Percentiles rank a stretch among this genome's conserved stretches.
These are phyloP conservation scores for Periconia macrospinosa DNA, from an alignment of 2,329 filamentous ascomycete genomes.

Conservation along the genomic window DNA sequence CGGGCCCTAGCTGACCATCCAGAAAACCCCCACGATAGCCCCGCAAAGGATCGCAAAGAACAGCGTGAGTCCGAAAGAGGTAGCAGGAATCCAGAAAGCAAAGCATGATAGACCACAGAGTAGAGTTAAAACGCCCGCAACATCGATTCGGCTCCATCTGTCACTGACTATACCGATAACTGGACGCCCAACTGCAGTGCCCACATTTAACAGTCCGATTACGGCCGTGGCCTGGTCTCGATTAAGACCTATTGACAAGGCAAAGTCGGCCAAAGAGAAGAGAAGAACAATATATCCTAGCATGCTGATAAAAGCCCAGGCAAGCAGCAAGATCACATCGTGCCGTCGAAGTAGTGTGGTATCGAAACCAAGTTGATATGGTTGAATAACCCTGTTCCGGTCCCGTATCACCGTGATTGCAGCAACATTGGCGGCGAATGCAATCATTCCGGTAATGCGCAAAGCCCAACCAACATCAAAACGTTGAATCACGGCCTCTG, in stretches of 20 bases:
- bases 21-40: conserved; percentile 52
- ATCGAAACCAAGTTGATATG: conserved; percentile 40
- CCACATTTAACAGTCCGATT: conserved; percentile 51
- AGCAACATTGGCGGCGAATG: conserved; percentile 27
- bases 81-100: conserved; percentile 53
- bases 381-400: conserved; percentile 36
- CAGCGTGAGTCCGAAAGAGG: conserved; percentile 45
- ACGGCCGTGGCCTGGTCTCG: conserved; percentile 44
- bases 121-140: conserved; percentile 29
- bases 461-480: conserved; percentile 47
- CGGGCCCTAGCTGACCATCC: conserved; percentile 48
- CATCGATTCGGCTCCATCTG: too few relatives aligned
- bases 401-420: conserved; percentile 37
- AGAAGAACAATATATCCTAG: conserved; percentile 54
- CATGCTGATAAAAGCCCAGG: conserved; percentile 50
- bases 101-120: conserved; percentile 48
- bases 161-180: conserved; percentile 25
- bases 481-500: conserved; percentile 41
- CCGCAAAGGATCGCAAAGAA: conserved; percentile 51
- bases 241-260: conserved; percentile 46
- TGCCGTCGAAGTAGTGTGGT: conserved; percentile 38
- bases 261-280: conserved; percentile 53
- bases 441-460: conserved; percentile 40
- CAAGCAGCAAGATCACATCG: conserved; percentile 41
- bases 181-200: conserved; percentile 52